These are phyloP conservation scores for Candida boidinii DNA, from an alignment of 805 yeast genomes.

Conservation along the genomic window DNA sequence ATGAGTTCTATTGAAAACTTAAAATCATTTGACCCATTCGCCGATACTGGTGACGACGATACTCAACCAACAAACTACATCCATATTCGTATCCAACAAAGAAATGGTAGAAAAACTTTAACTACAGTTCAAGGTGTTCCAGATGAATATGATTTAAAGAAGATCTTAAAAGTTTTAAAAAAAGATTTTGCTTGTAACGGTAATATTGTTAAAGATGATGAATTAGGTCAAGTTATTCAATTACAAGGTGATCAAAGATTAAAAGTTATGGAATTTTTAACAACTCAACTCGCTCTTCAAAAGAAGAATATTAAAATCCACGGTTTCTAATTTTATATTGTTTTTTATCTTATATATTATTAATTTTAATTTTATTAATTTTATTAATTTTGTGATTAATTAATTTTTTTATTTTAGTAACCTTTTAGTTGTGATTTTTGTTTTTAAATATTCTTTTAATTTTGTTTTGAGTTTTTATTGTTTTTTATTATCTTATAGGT, in stretches of 20 bases:
- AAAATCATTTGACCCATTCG: slow-evolving; percentile 90
- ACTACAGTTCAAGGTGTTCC: slow-evolving; percentile 99
- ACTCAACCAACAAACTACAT: slow-evolving; percentile 92
- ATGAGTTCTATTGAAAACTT: slow-evolving; percentile 91
- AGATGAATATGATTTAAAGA: slow-evolving; percentile 87
- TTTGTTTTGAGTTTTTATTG: not conserved
- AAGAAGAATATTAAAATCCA: slow-evolving; percentile 97
- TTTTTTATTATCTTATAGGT: not conserved
- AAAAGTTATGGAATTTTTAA: slow-evolving; percentile 88
- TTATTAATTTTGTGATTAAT: not conserved
- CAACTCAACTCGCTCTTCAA: slow-evolving; percentile 77
- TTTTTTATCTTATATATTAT: too few relatives aligned
- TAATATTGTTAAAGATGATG: slow-evolving; percentile 92
- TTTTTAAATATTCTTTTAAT: not conserved
- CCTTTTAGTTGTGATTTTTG: too few relatives aligned
- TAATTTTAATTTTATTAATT: not conserved
- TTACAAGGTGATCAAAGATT: slow-evolving; percentile 98
- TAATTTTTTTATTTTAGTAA: not conserved
- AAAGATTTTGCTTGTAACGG: slow-evolving; percentile 99
- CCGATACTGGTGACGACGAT: slow-evolving; percentile 99
- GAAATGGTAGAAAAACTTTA: slow-evolving; percentile 98
- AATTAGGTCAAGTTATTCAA: slow-evolving; percentile 94
- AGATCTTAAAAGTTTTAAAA: slow-evolving; percentile 86
- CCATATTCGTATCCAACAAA: slow-evolving; percentile 98
- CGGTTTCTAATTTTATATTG: slow-evolving; percentile 96